Evolutionary conservation across 1,139 yeast species (phyloP).

Genomic region (Magnusiomyces magnusii): DNA sequence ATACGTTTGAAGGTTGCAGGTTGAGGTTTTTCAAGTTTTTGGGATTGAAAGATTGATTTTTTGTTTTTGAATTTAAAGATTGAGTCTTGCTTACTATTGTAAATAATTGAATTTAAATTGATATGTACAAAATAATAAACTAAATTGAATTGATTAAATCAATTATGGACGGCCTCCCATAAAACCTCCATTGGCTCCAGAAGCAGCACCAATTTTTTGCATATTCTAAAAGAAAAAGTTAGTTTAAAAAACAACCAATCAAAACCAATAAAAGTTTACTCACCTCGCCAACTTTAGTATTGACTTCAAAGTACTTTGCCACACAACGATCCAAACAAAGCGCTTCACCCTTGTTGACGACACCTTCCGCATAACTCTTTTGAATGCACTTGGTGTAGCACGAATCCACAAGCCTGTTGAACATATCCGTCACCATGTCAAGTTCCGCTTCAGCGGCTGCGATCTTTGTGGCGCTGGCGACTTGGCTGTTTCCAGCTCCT

Average conservation of each 20-base stretch:
- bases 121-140: background rate
- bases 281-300: slow-evolving; percentile 87
- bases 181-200: slow-evolving; percentile 5
- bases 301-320: slow-evolving; percentile 91
- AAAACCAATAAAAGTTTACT: slow-evolving; percentile 15
- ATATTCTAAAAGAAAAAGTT: slow-evolving; percentile 24
- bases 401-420: slow-evolving; percentile 70
- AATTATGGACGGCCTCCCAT: slow-evolving; percentile 7
- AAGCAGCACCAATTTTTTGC: slow-evolving; percentile 27
- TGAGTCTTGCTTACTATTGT: too few relatives aligned
- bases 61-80: too few relatives aligned
- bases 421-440: slow-evolving; percentile 96
- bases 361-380: slow-evolving; percentile 64
- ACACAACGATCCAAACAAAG: slow-evolving; percentile 97
- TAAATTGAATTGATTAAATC: background rate
- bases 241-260: background rate
- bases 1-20: slow-evolving; percentile 69
- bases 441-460: slow-evolving; percentile 83
- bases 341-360: slow-evolving; percentile 75
- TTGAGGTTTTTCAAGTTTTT: slow-evolving; percentile 55
- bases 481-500: slow-evolving; percentile 32
- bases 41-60: slow-evolving; percentile 39
- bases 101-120: too few relatives aligned
- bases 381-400: slow-evolving; percentile 86
- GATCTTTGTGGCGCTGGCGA: slow-evolving; percentile 38